A percentile compares a stretch with the other conserved stretches of the same genome.
phyloP scores from a whole-genome alignment of 192 early-diverging fungal genomes.

The Oehlia diaphana region DNA sequence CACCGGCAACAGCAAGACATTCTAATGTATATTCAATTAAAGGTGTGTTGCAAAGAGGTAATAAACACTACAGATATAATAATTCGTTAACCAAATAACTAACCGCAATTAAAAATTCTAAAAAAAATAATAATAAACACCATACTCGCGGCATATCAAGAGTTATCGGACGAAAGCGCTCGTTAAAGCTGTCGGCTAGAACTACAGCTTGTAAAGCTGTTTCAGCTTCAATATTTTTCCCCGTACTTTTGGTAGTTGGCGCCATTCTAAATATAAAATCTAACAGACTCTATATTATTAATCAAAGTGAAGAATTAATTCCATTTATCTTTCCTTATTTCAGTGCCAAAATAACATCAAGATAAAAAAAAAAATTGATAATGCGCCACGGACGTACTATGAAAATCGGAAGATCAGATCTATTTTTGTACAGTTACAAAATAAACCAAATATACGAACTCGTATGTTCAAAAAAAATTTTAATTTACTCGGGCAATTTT shows the following conservation, averaged over 20 bases:
- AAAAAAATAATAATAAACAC: conserved; percentile 8
- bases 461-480: no score
- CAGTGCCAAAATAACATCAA: no score
- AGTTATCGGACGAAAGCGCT: conserved; percentile 86
- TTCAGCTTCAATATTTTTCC: conserved; percentile 50
- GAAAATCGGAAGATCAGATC: no score
- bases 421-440: no score
- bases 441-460: no score
- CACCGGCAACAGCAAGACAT: conserved; percentile 81
- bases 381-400: no score
- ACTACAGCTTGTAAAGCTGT: conserved; percentile 85
- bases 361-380: no score
- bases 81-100: background rate
- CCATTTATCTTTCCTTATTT: no score
- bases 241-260: conserved; percentile 1
- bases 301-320: no score
- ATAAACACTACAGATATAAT: conserved; percentile 63
- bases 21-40: conserved; percentile 97
- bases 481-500: no score
- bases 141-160: conserved; percentile 76
- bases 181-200: conserved; percentile 87
- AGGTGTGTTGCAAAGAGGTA: conserved; percentile 94
- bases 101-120: no score
- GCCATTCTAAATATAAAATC: background rate
- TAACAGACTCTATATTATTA: no score